These are phyloP conservation scores for Chalciporus sphaerocephalus DNA, from an alignment of 768 basidiomycete genomes.

Conservation along the genomic window DNA sequence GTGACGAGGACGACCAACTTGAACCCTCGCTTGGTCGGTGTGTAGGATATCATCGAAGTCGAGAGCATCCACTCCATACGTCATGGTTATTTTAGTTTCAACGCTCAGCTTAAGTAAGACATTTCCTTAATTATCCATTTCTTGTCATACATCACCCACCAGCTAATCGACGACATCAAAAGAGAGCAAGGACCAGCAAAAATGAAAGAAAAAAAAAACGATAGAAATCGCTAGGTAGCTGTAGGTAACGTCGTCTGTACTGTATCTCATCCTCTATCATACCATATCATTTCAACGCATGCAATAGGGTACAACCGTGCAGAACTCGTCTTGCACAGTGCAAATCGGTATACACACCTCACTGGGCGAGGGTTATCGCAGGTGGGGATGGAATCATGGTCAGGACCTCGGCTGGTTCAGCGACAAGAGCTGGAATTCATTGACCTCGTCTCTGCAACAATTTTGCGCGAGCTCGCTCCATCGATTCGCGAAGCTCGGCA, in stretches of 20 bases:
- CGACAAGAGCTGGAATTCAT: constrained; percentile 7
- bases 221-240: not conserved
- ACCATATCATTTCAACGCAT: not conserved
- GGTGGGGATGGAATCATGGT: too few species aligned
- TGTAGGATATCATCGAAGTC: constrained; percentile 21
- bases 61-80: too few species aligned
- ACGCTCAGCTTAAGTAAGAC: too few species aligned
- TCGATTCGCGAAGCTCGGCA: constrained; percentile 62
- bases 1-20: constrained; percentile 10
- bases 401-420: not conserved
- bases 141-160: too few species aligned
- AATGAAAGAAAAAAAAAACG: not conserved
- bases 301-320: not conserved
- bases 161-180: too few species aligned
- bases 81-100: too few species aligned
- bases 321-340: not conserved
- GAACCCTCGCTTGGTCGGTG: constrained; percentile 25
- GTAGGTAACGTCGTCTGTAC: not conserved
- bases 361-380: not conserved
- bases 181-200: not conserved
- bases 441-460: constrained; percentile 17
- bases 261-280: too few species aligned
- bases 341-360: not conserved
- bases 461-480: constrained; percentile 59
- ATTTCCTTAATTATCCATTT: too few species aligned